Percentiles rank a stretch among this genome's conserved stretches.
These are phyloP conservation scores for Candida andamanensis DNA, from an alignment of 805 yeast species.

Conservation along the genomic window DNA sequence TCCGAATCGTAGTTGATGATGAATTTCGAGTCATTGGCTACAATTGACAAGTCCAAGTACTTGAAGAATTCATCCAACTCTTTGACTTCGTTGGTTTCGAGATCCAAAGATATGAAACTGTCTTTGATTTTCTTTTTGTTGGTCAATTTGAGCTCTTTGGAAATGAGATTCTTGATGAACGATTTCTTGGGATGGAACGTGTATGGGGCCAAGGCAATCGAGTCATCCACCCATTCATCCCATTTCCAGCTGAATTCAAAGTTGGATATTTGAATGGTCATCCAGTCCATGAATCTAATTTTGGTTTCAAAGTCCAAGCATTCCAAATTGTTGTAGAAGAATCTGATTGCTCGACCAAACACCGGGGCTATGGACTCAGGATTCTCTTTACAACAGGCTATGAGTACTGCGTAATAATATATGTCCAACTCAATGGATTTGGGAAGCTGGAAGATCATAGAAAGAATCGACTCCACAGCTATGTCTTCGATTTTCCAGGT, in stretches of 20 bases:
- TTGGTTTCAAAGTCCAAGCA: conserved; percentile 72
- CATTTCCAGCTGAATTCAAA: conserved; percentile 97
- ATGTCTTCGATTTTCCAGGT: conserved; percentile 92
- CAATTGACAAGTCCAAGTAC: conserved; percentile 33
- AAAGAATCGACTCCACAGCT: conserved; percentile 75
- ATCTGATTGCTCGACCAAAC: conserved; percentile 86
- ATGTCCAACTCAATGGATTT: conserved; percentile 58
- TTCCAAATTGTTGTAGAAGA: conserved; percentile 63
- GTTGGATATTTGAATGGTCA: conserved; percentile 86
- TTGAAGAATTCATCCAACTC: conserved; percentile 34
- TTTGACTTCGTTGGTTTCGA: conserved; percentile 27
- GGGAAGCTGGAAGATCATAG: conserved; percentile 75
- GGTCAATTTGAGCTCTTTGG: conserved; percentile 81
- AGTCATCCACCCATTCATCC: conserved; percentile 83
- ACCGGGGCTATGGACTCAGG: conserved; percentile 82
- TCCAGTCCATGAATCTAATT: conserved; percentile 79
- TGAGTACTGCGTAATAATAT: conserved; percentile 79
- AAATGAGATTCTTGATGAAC: conserved; percentile 72
- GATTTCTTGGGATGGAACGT: conserved; percentile 66
- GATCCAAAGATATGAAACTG: conserved; percentile 45
- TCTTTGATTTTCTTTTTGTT: conserved; percentile 65
- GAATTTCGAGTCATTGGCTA: conserved; percentile 23
- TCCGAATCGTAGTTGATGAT: conserved; percentile 30
- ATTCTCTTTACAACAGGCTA: conserved; percentile 79
- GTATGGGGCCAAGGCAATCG: conserved; percentile 38